Base-by-base conservation (phyloP, 768 basidiomycete species). In the Tremella fuciformis region DNA sequence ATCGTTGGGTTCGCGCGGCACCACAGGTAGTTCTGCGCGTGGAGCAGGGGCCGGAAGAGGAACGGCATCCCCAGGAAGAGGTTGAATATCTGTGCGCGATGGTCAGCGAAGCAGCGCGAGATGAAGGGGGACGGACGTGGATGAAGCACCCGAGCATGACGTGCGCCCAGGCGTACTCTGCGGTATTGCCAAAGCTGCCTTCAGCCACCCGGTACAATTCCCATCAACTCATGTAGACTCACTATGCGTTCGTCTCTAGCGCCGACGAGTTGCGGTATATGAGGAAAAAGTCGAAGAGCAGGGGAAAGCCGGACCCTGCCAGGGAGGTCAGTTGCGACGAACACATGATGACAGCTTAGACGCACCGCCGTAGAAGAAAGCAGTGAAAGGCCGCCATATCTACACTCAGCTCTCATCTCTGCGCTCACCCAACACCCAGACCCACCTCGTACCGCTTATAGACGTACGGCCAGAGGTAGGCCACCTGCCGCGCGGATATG, bases 21-120 rank as follows among this genome's bases (percentile, higher is more conserved):
- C 72, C 74, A 77, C 0, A 75, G 56, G 48, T 77, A 77, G 19
- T 69, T 77, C 53, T 77, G 76, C 13, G 76, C 76, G 56, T 73
- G 70, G 1, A 77, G 66, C 9, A 77, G 51, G 0, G 74, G 66
- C 42, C 71, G 60, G 55, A 77, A 77, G 38, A 77, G 65, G 66
- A 77, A 77, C 2, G 72, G 72, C 16, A 69, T 51, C 7, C 52
- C 64, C 21, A 77, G 55, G 4, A 67, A 58, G 50, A 64, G 52
- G 56, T 74, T 75, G 58, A 74, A 57, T 19, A 66, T 37, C 76
- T 76, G 52, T 6, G 26, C 26, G 48, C 29, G 50, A 7, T 11
- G 7, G 19, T 16, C 42, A 16, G 21, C 21, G 51, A 34, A 26
- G 19, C 16, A 34, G 51, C 4, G 8, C 26, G 26, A 39, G 49